Evolutionary conservation across 148 eudicot species (phyloP), one percentile per base, ranked within the genome.

Genomic region (Drosera capensis): DNA sequence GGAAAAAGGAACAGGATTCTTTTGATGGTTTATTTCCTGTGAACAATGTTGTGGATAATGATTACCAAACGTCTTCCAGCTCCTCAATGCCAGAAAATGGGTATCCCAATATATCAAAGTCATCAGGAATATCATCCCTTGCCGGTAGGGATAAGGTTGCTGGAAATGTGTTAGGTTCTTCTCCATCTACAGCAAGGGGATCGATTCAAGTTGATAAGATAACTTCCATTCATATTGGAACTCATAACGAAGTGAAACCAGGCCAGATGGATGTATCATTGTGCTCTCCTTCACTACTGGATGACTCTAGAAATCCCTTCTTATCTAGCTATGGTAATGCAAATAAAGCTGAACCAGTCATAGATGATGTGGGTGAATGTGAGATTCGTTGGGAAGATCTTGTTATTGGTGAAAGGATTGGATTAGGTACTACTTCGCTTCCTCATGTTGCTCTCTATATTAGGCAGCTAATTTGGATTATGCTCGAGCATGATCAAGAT

Each of bases 321-420:
- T 64, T 61, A 46, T 45, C 74, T 14, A 38, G 42, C 25, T 53
- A 40, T 57, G 48, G 62, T 30, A 41, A 50, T 47, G 49, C 72
- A 26, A 48, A 45, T 46, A 62, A 60, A 48, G 68, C 46, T 66
- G 85, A 84, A 50, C 78, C 71, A 22, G 65, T 69, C 34, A 71
- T 90, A 54, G 99, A 85, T 68, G 99, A 81, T 70, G 99, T 90
- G 42, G 87, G 84, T 55, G 85, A 80, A 23, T 83, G 94, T 70
- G 99, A 90, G 70, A 84, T 85, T 56, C 71, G 73, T 21, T 90
- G 99, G 99, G 99, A 90, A 57, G 80, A 85, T 62, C 94, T 90
- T 64, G 80, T 71, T 38, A 56, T 90, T 57, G 95, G 88, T 42
- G 99, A 90, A 71, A 73, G 99, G 55, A 90, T 90, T 59, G 99